These are phyloP conservation scores for Cyberlindnera mycetangii DNA, from an alignment of 805 yeast species.

Conservation along the genomic window DNA sequence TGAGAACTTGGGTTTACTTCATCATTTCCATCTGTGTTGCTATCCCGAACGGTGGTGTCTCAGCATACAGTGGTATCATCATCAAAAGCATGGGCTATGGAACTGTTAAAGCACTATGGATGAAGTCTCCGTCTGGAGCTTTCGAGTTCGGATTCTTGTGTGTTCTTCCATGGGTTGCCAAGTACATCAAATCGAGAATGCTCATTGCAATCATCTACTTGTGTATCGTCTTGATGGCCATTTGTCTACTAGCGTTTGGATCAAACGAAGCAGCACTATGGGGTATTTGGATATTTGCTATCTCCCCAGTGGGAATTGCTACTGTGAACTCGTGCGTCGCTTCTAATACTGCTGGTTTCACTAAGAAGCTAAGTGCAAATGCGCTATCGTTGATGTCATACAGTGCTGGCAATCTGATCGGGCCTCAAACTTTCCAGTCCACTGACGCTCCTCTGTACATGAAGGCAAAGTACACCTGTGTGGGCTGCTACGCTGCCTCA, in stretches of 20 bases:
- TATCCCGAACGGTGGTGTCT: constrained; percentile 44
- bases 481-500: too few relatives aligned
- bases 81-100: constrained; percentile 38
- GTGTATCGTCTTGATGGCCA: constrained; percentile 3
- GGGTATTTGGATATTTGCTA: constrained; percentile 30
- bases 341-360: constrained; percentile 23
- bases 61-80: constrained; percentile 41
- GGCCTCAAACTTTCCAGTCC: too few relatives aligned
- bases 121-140: constrained; percentile 33
- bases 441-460: too few relatives aligned
- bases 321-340: constrained; percentile 18
- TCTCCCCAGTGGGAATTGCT: constrained; percentile 25
- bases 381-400: constrained; percentile 16
- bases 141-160: constrained; percentile 42
- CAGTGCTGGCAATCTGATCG: too few relatives aligned
- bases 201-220: constrained; percentile 6
- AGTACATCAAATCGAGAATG: constrained; percentile 4
- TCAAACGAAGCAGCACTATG: constrained; percentile 27
- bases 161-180: constrained; percentile 26
- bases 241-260: constrained; percentile 36
- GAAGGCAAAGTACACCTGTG: too few relatives aligned
- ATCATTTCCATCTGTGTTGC: constrained; percentile 32
- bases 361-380: constrained; percentile 14
- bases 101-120: constrained; percentile 30
- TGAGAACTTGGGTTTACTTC: constrained; percentile 40